A percentile compares a stretch with the other conserved stretches of the same genome.
phyloP scores from a whole-genome alignment of 208 protist genomes.

The Acanthamoeba sp. region DNA sequence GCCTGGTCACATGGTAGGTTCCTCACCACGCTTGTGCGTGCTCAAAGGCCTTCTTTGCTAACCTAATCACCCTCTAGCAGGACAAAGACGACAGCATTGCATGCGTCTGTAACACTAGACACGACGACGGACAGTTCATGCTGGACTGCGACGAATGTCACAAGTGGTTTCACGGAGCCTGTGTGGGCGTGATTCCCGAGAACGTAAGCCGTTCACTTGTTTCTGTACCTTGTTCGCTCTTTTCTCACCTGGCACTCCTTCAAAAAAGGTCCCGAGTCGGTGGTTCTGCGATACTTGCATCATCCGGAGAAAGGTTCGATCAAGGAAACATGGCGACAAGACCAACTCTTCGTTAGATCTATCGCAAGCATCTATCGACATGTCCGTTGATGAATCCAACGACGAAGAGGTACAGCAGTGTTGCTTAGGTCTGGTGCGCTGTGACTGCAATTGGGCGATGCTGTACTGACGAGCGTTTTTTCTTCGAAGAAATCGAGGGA shows the following conservation, averaged over 20 bases:
- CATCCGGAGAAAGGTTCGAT: slow-evolving; percentile 64
- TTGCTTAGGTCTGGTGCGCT: neutral
- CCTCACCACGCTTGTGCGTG: neutral
- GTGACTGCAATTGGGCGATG: neutral
- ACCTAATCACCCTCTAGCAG: neutral
- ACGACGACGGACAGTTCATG: slow-evolving; percentile 55
- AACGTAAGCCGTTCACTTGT: slow-evolving; percentile 6
- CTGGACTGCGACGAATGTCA: slow-evolving; percentile 73
- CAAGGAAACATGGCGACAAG: neutral
- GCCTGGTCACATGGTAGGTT: neutral
- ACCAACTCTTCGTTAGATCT: neutral
- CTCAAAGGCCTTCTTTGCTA: neutral
- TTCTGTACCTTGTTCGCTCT: neutral
- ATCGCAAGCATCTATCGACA: slow-evolving; percentile 25
- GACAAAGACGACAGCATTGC: slow-evolving; percentile 38
- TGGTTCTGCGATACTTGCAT: slow-evolving; percentile 74
- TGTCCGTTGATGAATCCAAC: slow-evolving; percentile 35
- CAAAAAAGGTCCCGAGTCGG: neutral
- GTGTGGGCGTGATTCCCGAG: slow-evolving; percentile 55
- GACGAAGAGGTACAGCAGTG: slow-evolving; percentile 1
- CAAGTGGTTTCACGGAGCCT: slow-evolving; percentile 75
- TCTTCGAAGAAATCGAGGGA: neutral
- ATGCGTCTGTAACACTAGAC: slow-evolving; percentile 12
- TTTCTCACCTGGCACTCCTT: neutral
- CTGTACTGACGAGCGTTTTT: neutral